phyloP scores from a whole-genome alignment of 2,329 filamentous ascomycete genomes.

The Elsinoe ampelina region DNA sequence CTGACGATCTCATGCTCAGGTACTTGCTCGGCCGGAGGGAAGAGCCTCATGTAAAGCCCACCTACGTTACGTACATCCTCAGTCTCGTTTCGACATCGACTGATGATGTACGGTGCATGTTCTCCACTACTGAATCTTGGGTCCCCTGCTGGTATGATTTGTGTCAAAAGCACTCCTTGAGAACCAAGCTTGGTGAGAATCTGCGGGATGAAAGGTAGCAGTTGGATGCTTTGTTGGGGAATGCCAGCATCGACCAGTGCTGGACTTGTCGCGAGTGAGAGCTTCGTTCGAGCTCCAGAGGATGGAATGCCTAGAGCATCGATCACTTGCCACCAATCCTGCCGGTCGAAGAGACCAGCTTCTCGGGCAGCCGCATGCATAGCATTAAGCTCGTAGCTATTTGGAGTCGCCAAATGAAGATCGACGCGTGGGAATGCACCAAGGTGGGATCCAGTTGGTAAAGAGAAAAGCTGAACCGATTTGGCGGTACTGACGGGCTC shows the following conservation, averaged over 20 bases:
- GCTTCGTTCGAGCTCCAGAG: conserved; percentile 59
- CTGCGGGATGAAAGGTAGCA: conserved; percentile 79
- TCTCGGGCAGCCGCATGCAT: conserved; percentile 65
- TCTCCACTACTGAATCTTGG: conserved; percentile 53
- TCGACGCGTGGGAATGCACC: conserved; percentile 50
- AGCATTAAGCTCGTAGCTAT: conserved; percentile 67
- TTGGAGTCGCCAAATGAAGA: conserved; percentile 73
- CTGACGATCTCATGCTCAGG: conserved; percentile 59
- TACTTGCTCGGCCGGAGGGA: conserved; percentile 58
- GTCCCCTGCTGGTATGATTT: conserved; percentile 60
- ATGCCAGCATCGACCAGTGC: conserved; percentile 69
- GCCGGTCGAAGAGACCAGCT: conserved; percentile 57
- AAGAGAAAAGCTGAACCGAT: conserved; percentile 56
- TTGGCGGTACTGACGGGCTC: conserved; percentile 86
- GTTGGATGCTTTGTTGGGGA: conserved; percentile 71
- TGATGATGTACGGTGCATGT: conserved; percentile 61
- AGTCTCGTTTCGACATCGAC: conserved; percentile 43
- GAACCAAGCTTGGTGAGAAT: conserved; percentile 76
- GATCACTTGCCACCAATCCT: conserved; percentile 70
- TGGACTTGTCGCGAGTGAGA: conserved; percentile 57
- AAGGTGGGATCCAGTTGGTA: conserved; percentile 22
- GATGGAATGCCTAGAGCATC: conserved; percentile 67
- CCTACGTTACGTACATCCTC: conserved; percentile 49
- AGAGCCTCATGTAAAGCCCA: conserved; percentile 71
- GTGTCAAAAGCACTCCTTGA: conserved; percentile 65